Evolutionary conservation across 805 yeast species (phyloP).

Genomic region (Ogataea pilisensis): DNA sequence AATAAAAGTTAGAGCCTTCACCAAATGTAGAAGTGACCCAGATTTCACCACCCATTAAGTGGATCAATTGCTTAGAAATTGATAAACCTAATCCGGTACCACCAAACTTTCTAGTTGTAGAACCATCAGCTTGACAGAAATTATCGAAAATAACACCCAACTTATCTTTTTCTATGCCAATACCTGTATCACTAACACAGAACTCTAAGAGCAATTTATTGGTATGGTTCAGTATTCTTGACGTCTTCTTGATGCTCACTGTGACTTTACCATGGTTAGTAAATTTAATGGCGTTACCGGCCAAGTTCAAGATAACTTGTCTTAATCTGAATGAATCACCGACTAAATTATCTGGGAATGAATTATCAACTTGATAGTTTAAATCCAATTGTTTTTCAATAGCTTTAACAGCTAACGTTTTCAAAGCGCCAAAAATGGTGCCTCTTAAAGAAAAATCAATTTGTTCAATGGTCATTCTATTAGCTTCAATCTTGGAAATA

Average conservation of each 20-base stretch:
- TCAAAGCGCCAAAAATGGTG: slow-evolving; percentile 85
- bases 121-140: slow-evolving; percentile 91
- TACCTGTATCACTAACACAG: slow-evolving; percentile 87
- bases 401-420: slow-evolving; percentile 85
- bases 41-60: slow-evolving; percentile 89
- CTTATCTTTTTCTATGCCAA: slow-evolving; percentile 83
- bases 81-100: slow-evolving; percentile 90
- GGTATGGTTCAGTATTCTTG: slow-evolving; percentile 30
- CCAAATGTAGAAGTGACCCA: slow-evolving; percentile 86
- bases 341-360: slow-evolving; percentile 80
- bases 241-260: slow-evolving; percentile 61
- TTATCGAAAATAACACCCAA: slow-evolving; percentile 83
- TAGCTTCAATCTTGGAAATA: slow-evolving; percentile 91
- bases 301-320: slow-evolving; percentile 80
- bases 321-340: slow-evolving; percentile 88
- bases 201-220: slow-evolving; percentile 64
- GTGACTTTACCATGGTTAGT: slow-evolving; percentile 81
- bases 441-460: slow-evolving; percentile 83
- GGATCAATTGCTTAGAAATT: slow-evolving; percentile 81
- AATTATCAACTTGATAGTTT: slow-evolving; percentile 76
- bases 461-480: slow-evolving; percentile 88
- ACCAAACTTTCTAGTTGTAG: slow-evolving; percentile 88
- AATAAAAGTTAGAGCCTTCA: slow-evolving; percentile 77
- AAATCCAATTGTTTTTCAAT: slow-evolving; percentile 80
- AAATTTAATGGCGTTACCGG: slow-evolving; percentile 88